Base-by-base conservation (phyloP, 139 green algal species). In the Chlamydomonas sp. region DNA sequence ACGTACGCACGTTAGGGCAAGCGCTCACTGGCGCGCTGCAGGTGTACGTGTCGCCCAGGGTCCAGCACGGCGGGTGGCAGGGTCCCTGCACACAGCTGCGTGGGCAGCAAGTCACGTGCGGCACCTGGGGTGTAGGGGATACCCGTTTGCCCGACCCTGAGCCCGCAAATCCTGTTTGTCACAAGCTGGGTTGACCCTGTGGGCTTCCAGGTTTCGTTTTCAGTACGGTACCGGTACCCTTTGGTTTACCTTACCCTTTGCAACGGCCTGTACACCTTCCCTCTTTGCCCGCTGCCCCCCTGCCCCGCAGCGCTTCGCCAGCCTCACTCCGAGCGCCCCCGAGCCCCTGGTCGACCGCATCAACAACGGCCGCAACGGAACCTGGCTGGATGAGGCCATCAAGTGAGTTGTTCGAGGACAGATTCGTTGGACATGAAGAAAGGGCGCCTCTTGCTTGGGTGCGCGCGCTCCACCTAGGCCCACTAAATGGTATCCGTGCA, bases 371-470 rank as follows among this genome's bases (percentile, higher is more conserved):
- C 71, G 71, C 71, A 59, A 77, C 71, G 12, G 5, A 5, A 59
- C n/a, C 71, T 77, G 71, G 71, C 71, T 77, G 71, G 71, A 77
- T n/a, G 71, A 9, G 7, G 71, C 71, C 71, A 77, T 77, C 71
- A 60, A 57, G 71, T 77, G 71, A 60, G 71, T 18, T 4, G 69
- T 6, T 4, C 4, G 17, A 4, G 6, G 3, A 9, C 10, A 15
- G 71, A 5, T 5, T 2, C 3, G 69, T 6, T 20, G 15, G 18
- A 18, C 9, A 75, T 3, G 1, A 6, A 16, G 16, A 6, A 75
- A 31, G 10, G 69, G 17, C 14, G 18, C 20, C 67, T 15, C 67
- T 6, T 16, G 10, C 14, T 16, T 4, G 14, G 10, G 67, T 5
- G 12, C 14, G 14, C 20, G 20, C 14, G 67, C 8, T 20, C 3